phyloP scores from a whole-genome alignment of 495 filamentous ascomycete species.

The Diplogelasinospora grovesii region DNA sequence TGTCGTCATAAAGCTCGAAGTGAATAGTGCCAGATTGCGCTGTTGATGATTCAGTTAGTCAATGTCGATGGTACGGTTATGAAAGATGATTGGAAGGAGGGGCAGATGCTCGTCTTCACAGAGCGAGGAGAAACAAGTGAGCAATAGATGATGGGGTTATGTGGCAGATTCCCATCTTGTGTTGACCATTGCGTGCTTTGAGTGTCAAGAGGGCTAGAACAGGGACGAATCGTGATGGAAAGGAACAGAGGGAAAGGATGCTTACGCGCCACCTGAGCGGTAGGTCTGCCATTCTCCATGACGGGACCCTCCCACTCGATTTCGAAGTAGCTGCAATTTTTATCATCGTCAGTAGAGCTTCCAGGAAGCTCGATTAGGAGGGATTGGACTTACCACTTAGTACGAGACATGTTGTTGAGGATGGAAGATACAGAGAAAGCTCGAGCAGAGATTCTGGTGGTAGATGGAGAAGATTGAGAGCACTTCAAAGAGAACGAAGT shows the following conservation, averaged over 20 bases:
- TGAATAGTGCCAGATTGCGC: constrained; percentile 74
- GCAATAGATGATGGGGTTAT: too few relatives aligned
- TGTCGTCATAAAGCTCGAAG: constrained; percentile 83
- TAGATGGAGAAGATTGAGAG: constrained; percentile 19
- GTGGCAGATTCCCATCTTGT: too few relatives aligned
- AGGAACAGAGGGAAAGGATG: constrained; percentile 15
- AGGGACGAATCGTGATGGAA: too few relatives aligned
- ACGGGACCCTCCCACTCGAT: constrained; percentile 61
- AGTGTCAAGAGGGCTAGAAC: too few relatives aligned
- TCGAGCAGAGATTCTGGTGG: constrained; percentile 23
- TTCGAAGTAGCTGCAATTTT: constrained; percentile 34
- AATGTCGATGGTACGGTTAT: constrained; percentile 1
- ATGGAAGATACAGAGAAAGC: constrained; percentile 23
- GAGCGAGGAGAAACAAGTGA: too few relatives aligned
- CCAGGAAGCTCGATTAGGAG: neutral
- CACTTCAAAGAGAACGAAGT: constrained; percentile 23
- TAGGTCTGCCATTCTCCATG: constrained; percentile 51
- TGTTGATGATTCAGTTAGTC: constrained; percentile 31
- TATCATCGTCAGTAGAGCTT: constrained; percentile 5
- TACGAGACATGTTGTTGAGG: constrained; percentile 23
- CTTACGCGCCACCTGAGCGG: constrained; percentile 57
- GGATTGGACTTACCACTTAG: constrained; percentile 25
- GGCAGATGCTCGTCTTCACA: too few relatives aligned
- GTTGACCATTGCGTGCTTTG: too few relatives aligned
- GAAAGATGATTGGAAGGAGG: neutral